Conservation (phyloP, 2,329 filamentous ascomycete species). For the Monosporascus sp. region DNA sequence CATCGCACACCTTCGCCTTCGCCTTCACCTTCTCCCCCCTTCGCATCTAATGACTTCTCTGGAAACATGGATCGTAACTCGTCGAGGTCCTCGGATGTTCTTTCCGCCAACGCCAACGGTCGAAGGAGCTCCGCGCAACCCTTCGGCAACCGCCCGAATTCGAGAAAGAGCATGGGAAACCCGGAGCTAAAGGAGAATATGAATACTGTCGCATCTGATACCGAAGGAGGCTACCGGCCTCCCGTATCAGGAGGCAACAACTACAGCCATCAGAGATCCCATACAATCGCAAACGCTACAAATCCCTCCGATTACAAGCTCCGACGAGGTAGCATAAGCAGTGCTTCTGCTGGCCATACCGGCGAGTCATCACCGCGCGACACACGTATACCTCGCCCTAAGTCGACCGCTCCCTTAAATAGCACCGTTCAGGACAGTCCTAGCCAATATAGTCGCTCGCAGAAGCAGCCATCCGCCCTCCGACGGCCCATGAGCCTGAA, state of each 20-base stretch:
- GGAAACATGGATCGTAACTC: slow-evolving; percentile 17
- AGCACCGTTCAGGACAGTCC: slow-evolving; percentile 1
- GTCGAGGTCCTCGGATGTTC: slow-evolving; percentile 10
- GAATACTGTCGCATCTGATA: slow-evolving; percentile 12
- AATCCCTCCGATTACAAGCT: slow-evolving; percentile 4
- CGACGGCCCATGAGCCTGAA: slow-evolving; percentile 21
- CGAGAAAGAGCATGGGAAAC: slow-evolving; percentile 8
- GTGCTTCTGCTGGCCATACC: slow-evolving; percentile 9
- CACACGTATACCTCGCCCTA: slow-evolving; percentile 22
- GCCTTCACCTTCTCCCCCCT: neutral
- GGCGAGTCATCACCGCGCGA: slow-evolving; percentile 14
- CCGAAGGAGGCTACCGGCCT: slow-evolving; percentile 8
- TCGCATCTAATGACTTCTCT: slow-evolving; percentile 4
- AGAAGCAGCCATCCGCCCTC: slow-evolving; percentile 13
- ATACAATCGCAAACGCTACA: slow-evolving; percentile 4
- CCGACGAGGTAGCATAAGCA: slow-evolving; percentile 7
- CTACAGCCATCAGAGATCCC: slow-evolving; percentile 6
- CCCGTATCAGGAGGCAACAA: slow-evolving; percentile 1
- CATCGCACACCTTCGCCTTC: slow-evolving; percentile 1
- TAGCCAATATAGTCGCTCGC: slow-evolving; percentile 2
- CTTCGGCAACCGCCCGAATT: slow-evolving; percentile 8
- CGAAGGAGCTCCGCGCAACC: slow-evolving; percentile 15
- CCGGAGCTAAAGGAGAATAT: slow-evolving; percentile 18
- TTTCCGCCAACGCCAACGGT: slow-evolving; percentile 19
- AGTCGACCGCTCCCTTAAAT: slow-evolving; percentile 3